Conservation (phyloP, 2,329 filamentous ascomycete genomes). For the Coniochaeta sp. region DNA sequence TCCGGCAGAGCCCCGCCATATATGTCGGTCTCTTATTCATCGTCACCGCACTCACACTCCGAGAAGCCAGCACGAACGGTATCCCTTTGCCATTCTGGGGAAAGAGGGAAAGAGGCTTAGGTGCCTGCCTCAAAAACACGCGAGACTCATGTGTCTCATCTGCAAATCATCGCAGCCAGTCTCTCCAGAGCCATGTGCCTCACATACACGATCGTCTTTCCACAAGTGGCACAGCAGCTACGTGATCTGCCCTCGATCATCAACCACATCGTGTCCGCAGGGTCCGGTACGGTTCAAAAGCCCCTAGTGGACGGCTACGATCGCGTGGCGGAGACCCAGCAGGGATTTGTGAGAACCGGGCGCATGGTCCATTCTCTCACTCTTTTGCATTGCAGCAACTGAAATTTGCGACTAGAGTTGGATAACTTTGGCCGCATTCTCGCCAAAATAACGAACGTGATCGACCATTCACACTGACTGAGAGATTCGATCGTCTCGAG, state of each 20-base stretch:
- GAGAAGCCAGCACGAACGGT: not conserved
- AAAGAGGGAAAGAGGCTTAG: not conserved
- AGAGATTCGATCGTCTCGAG: no score
- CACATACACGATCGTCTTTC: not conserved
- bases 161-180: not conserved
- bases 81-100: not conserved
- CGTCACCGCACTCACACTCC: not conserved
- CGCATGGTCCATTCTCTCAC: no score
- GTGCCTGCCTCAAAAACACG: not conserved
- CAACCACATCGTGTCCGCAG: no score
- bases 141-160: not conserved
- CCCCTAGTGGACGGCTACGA: not conserved
- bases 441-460: no score
- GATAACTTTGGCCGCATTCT: no score
- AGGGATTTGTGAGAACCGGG: not conserved
- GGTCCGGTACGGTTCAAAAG: no score
- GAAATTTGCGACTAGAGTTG: no score
- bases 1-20: not conserved
- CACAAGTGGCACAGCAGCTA: not conserved
- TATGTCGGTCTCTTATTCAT: not conserved
- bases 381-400: no score
- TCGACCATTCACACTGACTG: no score
- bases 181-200: not conserved
- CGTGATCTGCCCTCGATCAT: not conserved
- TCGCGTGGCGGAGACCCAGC: not conserved